A percentile compares a stretch with the other conserved stretches of the same genome.
These are phyloP conservation scores for Aspergillus neoniger DNA, from an alignment of 2,329 filamentous ascomycete genomes.

Conservation along the genomic window DNA sequence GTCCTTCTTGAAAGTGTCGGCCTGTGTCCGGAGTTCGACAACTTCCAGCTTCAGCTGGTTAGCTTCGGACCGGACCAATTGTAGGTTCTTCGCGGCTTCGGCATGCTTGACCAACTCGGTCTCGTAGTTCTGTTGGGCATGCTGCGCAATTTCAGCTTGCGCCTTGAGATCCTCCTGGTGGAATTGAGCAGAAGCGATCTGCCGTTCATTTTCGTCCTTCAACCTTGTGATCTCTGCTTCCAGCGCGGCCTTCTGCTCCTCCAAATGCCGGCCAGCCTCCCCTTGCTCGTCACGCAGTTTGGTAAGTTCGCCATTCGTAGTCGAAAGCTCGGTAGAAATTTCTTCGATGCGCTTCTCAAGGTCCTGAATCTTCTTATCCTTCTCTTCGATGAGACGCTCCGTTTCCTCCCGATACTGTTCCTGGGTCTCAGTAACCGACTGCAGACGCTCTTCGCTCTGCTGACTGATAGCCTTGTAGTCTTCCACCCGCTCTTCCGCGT, in stretches of 20 bases:
- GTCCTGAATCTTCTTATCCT: conserved; percentile 76
- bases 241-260: conserved; percentile 78
- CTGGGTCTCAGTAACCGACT: conserved; percentile 74
- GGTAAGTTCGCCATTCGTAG: conserved; percentile 79
- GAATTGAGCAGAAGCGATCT: conserved; percentile 76
- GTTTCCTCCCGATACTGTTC: conserved; percentile 88
- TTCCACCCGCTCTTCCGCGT: conserved; percentile 76
- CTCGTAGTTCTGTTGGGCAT: conserved; percentile 94
- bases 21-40: conserved; percentile 73
- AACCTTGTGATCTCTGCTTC: conserved; percentile 78
- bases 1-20: conserved; percentile 79
- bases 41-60: conserved; percentile 80
- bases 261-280: conserved; percentile 68
- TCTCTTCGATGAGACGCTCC: conserved; percentile 72
- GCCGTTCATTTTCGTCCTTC: conserved; percentile 79
- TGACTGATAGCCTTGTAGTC: conserved; percentile 89
- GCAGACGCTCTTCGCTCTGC: conserved; percentile 80
- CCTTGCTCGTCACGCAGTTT: conserved; percentile 77
- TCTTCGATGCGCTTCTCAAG: conserved; percentile 82
- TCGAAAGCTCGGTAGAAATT: conserved; percentile 76
- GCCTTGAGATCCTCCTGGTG: conserved; percentile 90
- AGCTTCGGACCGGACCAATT: conserved; percentile 74
- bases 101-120: conserved; percentile 92
- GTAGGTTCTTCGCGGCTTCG: conserved; percentile 84
- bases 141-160: conserved; percentile 89